These are phyloP conservation scores for Coprinellus aureogranulatus DNA, from an alignment of 768 basidiomycete species.

Conservation along the genomic window DNA sequence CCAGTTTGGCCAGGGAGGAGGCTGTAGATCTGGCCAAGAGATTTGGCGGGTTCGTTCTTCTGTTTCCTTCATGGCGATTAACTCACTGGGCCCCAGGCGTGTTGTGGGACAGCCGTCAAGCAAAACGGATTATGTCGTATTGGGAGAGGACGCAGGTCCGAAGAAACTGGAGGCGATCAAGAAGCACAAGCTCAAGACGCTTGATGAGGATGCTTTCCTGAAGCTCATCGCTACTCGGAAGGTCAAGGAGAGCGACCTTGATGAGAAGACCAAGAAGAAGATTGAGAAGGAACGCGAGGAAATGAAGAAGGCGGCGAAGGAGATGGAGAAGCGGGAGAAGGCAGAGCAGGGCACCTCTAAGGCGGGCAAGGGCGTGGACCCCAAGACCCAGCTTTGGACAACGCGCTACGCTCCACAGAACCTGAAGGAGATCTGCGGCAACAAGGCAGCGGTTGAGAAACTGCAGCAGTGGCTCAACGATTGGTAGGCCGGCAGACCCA, in stretches of 20 bases:
- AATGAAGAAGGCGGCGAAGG: slow-evolving; percentile 68
- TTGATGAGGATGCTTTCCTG: slow-evolving; percentile 87
- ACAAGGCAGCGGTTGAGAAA: slow-evolving; percentile 89
- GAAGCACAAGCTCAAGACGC: slow-evolving; percentile 70
- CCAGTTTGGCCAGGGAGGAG: slow-evolving; percentile 84
- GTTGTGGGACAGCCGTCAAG: slow-evolving; percentile 86
- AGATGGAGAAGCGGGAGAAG: slow-evolving; percentile 75
- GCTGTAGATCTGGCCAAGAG: slow-evolving; percentile 87
- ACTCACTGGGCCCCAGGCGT: slow-evolving; percentile 47
- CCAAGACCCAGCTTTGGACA: slow-evolving; percentile 84
- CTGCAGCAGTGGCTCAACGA: slow-evolving; percentile 82
- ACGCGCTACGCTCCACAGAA: slow-evolving; percentile 88
- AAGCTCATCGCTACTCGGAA: slow-evolving; percentile 74
- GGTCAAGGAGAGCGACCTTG: slow-evolving; percentile 51
- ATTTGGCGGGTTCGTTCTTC: slow-evolving; percentile 73
- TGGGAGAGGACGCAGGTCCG: slow-evolving; percentile 86
- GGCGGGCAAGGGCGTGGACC: slow-evolving; percentile 34
- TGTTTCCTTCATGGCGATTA: background rate
- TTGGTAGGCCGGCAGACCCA: slow-evolving; percentile 54
- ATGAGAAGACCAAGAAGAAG: slow-evolving; percentile 81
- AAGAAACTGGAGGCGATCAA: slow-evolving; percentile 85
- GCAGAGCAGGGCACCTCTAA: slow-evolving; percentile 9
- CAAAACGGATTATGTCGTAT: slow-evolving; percentile 84
- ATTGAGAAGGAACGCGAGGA: slow-evolving; percentile 76
- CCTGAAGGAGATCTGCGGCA: slow-evolving; percentile 91